These are phyloP conservation scores for Eutrema salsugineum DNA, from an alignment of 441 rosid genomes.

Conservation along the genomic window DNA sequence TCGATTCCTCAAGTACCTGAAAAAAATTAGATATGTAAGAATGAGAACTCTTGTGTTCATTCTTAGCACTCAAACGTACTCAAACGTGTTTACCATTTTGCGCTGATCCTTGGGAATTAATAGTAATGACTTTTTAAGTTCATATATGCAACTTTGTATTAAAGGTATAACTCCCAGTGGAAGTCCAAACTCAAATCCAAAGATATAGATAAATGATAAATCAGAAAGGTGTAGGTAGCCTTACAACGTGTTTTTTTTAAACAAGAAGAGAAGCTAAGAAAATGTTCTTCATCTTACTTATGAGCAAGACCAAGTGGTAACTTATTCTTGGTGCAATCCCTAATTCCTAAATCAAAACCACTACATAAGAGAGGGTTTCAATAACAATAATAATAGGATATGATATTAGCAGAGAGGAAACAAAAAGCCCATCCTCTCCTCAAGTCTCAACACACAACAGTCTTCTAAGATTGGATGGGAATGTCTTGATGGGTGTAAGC, in stretches of 20 bases:
- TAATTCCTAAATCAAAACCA: slow-evolving; percentile 30
- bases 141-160: neutral
- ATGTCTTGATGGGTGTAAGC: slow-evolving; percentile 71
- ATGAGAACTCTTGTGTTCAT: neutral
- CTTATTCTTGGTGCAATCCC: slow-evolving; percentile 31
- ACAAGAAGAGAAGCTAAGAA: slow-evolving; percentile 19
- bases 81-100: neutral
- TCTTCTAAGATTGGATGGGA: slow-evolving; percentile 28
- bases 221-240: slow-evolving; percentile 16
- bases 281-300: slow-evolving; percentile 17
- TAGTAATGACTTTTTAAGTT: neutral
- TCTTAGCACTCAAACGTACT: neutral
- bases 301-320: slow-evolving; percentile 24
- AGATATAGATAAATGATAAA: neutral
- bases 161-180: neutral
- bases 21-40: neutral
- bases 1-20: neutral
- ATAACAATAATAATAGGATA: slow-evolving; percentile 20
- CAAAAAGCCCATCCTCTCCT: slow-evolving; percentile 28
- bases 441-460: slow-evolving; percentile 15
- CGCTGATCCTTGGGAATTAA: neutral
- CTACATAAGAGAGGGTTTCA: slow-evolving; percentile 33
- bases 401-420: slow-evolving; percentile 29
- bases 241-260: slow-evolving; percentile 2
- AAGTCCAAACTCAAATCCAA: neutral